A percentile compares a stretch with the other conserved stretches of the same genome.
phyloP scores from a whole-genome alignment of 495 filamentous ascomycete species.

The Rostrohypoxylon terebratum region DNA sequence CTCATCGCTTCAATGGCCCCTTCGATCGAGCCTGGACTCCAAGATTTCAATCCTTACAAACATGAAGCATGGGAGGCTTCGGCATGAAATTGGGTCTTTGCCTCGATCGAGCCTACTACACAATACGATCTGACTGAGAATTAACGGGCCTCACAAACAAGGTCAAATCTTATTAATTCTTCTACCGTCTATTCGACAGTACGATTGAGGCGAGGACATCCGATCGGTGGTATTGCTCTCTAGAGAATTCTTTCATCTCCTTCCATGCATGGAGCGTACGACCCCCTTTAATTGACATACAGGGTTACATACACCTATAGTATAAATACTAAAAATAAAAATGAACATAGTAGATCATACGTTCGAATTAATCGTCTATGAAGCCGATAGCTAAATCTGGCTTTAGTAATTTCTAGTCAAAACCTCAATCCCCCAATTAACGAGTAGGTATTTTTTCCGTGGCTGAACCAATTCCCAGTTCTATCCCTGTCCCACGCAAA shows the following conservation, averaged over 20 bases:
- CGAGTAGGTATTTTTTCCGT: background rate
- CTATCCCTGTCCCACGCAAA: background rate
- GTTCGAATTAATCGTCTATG: too few species aligned
- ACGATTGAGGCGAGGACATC: background rate
- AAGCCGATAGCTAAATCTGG: too few species aligned
- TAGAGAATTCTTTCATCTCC: background rate
- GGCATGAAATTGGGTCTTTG: constrained; percentile 6
- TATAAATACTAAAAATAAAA: too few species aligned
- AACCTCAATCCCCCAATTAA: background rate
- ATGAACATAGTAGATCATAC: too few species aligned
- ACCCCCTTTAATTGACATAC: background rate
- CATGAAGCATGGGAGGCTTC: background rate
- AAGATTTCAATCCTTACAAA: background rate
- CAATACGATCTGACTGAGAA: background rate
- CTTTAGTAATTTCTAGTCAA: background rate
- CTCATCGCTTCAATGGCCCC: background rate
- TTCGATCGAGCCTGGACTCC: background rate
- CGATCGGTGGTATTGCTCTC: too few species aligned
- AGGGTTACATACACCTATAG: too few species aligned
- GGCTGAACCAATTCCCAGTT: background rate
- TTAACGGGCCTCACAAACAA: background rate
- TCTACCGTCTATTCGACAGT: background rate
- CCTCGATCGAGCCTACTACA: constrained; percentile 9
- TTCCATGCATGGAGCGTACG: background rate
- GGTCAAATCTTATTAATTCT: background rate